These are phyloP conservation scores for Halteria grandinella DNA, from an alignment of 73 alveolate genomes.

Conservation along the genomic window DNA sequence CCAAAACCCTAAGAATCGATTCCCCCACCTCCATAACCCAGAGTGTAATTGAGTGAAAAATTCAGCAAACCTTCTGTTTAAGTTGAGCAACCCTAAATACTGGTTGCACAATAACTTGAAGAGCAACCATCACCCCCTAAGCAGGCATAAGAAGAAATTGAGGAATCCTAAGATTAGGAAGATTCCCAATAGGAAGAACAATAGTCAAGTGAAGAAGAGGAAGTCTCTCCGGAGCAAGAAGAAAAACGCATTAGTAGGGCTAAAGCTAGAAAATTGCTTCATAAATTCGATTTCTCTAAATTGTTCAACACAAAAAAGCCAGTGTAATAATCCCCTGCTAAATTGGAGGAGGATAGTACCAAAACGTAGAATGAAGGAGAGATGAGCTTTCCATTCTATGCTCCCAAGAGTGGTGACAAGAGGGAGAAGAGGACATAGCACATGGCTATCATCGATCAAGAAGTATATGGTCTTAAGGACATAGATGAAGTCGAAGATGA, in stretches of 20 bases:
- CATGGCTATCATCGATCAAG: neutral
- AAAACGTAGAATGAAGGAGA: neutral
- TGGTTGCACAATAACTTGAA: constrained; percentile 1
- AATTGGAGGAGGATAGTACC: neutral
- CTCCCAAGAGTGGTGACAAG: neutral
- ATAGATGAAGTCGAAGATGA: neutral
- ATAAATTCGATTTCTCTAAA: constrained; percentile 40
- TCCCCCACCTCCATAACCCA: neutral
- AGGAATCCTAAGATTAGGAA: constrained; percentile 35
- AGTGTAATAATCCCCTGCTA: neutral
- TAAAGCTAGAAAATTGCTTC: constrained; percentile 21
- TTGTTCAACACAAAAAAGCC: constrained; percentile 12
- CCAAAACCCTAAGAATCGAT: neutral
- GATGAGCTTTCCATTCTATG: neutral
- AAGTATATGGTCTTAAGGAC: neutral
- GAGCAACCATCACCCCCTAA: constrained; percentile 2
- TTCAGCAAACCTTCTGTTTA: neutral
- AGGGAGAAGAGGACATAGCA: neutral
- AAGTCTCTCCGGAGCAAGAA: neutral
- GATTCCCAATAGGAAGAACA: neutral
- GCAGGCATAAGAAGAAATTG: constrained; percentile 4
- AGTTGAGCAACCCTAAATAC: neutral
- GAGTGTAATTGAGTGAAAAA: neutral
- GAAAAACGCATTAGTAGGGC: neutral
- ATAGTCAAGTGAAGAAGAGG: neutral